These are phyloP conservation scores for Umbelopsis sp. DNA, from an alignment of 192 early-diverging fungal genomes.

Conservation along the genomic window DNA sequence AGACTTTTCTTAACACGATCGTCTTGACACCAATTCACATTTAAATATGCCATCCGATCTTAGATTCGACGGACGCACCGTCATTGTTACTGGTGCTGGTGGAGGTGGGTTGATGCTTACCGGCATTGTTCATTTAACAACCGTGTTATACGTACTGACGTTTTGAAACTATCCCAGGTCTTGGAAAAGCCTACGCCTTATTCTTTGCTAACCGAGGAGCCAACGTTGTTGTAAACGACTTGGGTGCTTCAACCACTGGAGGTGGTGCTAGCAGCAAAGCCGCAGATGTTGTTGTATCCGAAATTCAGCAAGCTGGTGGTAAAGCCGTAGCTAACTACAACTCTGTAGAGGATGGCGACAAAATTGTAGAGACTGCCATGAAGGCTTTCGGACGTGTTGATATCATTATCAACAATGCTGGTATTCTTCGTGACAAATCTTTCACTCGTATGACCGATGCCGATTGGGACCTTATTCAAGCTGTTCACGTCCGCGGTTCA, in stretches of 20 bases:
- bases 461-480: conserved; percentile 95
- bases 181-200: conserved; percentile 88
- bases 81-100: conserved; percentile 95
- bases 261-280: conserved; percentile 76
- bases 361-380: conserved; percentile 97
- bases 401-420: conserved; percentile 97
- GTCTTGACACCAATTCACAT: conserved; percentile 12
- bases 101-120: conserved; percentile 63
- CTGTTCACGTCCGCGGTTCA: conserved; percentile 91
- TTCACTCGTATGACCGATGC: conserved; percentile 97
- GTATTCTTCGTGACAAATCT: conserved; percentile 96
- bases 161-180: conserved; percentile 41
- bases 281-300: conserved; percentile 94
- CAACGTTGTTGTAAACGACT: conserved; percentile 95
- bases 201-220: conserved; percentile 91
- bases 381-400: conserved; percentile 95
- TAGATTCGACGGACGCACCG: conserved; percentile 83
- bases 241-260: conserved; percentile 79
- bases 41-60: conserved; percentile 46
- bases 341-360: conserved; percentile 96
- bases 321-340: conserved; percentile 96
- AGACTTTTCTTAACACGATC: conserved; percentile 4
- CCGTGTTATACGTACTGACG: neutral
- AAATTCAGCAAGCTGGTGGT: conserved; percentile 86
- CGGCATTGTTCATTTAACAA: neutral